phyloP scores from a whole-genome alignment of 768 basidiomycete species.

The Lentinus brumalis region DNA sequence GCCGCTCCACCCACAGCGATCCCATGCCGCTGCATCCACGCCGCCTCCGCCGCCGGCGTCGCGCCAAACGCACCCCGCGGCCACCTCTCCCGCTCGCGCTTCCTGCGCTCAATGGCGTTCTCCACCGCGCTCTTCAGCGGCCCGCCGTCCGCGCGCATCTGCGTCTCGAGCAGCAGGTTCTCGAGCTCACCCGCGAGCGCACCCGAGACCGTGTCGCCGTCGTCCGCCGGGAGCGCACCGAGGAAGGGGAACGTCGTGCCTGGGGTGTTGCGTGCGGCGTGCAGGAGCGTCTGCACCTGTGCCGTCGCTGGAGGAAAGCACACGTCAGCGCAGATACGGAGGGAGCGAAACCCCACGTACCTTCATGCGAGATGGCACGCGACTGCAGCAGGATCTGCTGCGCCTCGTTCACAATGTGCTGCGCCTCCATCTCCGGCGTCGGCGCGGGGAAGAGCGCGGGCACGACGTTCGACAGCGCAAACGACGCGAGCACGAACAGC shows the following conservation, averaged over 20 bases:
- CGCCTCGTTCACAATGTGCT: constrained; percentile 32
- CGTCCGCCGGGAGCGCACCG: constrained; percentile 29
- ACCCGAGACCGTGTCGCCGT: constrained; percentile 34
- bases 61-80: neutral
- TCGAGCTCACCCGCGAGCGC: constrained; percentile 60
- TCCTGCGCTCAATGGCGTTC: constrained; percentile 15
- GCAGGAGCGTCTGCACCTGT: constrained; percentile 32
- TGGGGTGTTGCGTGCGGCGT: constrained; percentile 45
- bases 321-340: neutral
- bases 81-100: neutral
- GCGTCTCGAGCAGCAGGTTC: constrained; percentile 63
- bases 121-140: constrained; percentile 47
- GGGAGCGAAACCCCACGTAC: constrained; percentile 34
- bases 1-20: neutral
- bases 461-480: constrained; percentile 70
- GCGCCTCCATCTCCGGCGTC: constrained; percentile 30
- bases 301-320: neutral
- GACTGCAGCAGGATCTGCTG: constrained; percentile 45
- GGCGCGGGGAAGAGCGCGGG: constrained; percentile 60
- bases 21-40: neutral
- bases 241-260: constrained; percentile 41
- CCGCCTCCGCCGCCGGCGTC: neutral
- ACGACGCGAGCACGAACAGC: constrained; percentile 70
- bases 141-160: constrained; percentile 54
- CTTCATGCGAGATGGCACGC: constrained; percentile 54